Evolutionary conservation across 495 filamentous ascomycete genomes (phyloP).

Genomic region (Penicillium soppii): DNA sequence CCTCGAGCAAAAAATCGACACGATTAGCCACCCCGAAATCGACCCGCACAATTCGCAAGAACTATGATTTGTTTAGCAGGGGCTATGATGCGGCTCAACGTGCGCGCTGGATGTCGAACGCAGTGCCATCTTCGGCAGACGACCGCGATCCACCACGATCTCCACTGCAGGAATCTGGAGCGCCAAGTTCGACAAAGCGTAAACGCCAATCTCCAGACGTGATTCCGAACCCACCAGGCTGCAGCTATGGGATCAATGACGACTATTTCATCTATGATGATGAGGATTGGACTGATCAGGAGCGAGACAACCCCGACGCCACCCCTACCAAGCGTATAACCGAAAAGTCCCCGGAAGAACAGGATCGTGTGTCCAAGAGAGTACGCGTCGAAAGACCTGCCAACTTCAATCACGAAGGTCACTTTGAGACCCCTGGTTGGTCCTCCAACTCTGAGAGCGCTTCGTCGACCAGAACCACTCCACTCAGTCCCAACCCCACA

Average conservation of each 20-base stretch:
- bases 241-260: constrained; percentile 44
- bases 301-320: constrained; percentile 9
- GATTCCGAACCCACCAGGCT: constrained; percentile 45
- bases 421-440: background rate
- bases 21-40: background rate
- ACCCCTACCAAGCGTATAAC: background rate
- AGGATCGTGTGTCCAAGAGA: background rate
- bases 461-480: too few species aligned
- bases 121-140: too few species aligned
- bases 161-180: background rate
- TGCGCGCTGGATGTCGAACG: background rate
- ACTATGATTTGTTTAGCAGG: background rate
- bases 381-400: background rate
- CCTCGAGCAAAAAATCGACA: background rate
- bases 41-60: background rate
- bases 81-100: background rate
- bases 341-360: background rate
- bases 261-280: constrained; percentile 42
- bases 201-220: constrained; percentile 43
- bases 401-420: background rate
- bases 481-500: too few species aligned
- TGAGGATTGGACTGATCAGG: constrained; percentile 26
- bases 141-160: background rate
- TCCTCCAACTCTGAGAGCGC: constrained; percentile 22
- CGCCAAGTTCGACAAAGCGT: constrained; percentile 33